Percentiles rank a stretch among this genome's conserved stretches.
phyloP scores from a whole-genome alignment of 345 rosid species.

The Excoecaria agallocha region DNA sequence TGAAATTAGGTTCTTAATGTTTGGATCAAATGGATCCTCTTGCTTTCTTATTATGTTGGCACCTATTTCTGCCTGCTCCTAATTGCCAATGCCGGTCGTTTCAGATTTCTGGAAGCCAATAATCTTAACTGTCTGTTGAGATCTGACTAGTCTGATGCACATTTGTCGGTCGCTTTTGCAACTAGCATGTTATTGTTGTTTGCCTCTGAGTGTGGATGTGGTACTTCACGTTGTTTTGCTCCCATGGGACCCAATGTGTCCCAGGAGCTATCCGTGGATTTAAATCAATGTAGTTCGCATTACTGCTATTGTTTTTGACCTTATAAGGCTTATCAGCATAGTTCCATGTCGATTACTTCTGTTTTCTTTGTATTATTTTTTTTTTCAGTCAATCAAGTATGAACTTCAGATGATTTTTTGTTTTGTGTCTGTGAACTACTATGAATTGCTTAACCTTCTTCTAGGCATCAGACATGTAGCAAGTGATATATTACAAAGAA shows the following conservation, averaged over 20 bases:
- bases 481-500: background rate
- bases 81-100: background rate
- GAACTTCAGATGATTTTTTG: background rate
- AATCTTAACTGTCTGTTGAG: too few species aligned
- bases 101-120: too few species aligned
- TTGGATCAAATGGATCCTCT: background rate
- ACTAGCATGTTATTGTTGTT: background rate
- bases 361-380: background rate
- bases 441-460: background rate
- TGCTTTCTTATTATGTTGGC: conserved; percentile 3
- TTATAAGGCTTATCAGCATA: background rate
- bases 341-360: background rate
- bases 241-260: background rate
- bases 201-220: background rate
- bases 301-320: background rate
- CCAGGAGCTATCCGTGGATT: background rate
- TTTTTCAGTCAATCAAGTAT: background rate
- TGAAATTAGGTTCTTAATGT: background rate
- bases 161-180: background rate
- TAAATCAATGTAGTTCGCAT: background rate
- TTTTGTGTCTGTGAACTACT: background rate
- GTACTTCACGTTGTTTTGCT: background rate
- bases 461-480: background rate
- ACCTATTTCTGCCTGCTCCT: background rate
- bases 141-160: too few species aligned